These are phyloP conservation scores for Colletotrichum siamense DNA, from an alignment of 2,329 filamentous ascomycete species.

Conservation along the genomic window DNA sequence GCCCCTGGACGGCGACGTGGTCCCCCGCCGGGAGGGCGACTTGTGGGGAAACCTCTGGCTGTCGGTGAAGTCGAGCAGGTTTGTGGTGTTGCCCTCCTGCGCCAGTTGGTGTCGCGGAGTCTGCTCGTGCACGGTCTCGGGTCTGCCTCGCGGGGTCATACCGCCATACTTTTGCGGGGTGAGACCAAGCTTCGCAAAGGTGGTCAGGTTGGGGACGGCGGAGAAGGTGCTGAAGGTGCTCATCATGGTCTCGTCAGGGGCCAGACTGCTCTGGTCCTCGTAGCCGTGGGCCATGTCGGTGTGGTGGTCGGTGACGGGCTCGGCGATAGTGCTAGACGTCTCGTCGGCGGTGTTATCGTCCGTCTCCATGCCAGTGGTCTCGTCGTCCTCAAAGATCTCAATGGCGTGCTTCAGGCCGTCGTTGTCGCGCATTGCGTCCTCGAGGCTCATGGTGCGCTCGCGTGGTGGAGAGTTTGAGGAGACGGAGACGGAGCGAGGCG, in stretches of 20 bases:
- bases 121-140: conserved; percentile 39
- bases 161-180: conserved; percentile 61
- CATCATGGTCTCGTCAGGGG: conserved; percentile 74
- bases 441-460: conserved; percentile 51
- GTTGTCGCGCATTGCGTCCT: conserved; percentile 60
- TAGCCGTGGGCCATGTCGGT: conserved; percentile 31
- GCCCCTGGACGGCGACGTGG: conserved; percentile 12
- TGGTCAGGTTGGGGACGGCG: conserved; percentile 85
- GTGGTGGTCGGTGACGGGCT: conserved; percentile 12
- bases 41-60: conserved; percentile 59
- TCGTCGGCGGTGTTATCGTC: conserved; percentile 25
- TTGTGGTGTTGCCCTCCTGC: conserved; percentile 69
- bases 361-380: conserved; percentile 24
- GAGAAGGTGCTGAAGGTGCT: conserved; percentile 92
- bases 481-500: conserved; percentile 16
- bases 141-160: conserved; percentile 41
- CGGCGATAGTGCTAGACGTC: conserved; percentile 24
- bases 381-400: conserved; percentile 66
- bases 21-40: conserved; percentile 50
- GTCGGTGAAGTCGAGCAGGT: conserved; percentile 88
- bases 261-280: conserved; percentile 40
- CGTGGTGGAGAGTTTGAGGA: conserved; percentile 16
- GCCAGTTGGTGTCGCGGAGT: conserved; percentile 37
- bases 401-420: conserved; percentile 64
- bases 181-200: conserved; percentile 76